These are phyloP conservation scores for Hibiscus syriacus DNA, from an alignment of 345 rosid genomes.

Conservation along the genomic window DNA sequence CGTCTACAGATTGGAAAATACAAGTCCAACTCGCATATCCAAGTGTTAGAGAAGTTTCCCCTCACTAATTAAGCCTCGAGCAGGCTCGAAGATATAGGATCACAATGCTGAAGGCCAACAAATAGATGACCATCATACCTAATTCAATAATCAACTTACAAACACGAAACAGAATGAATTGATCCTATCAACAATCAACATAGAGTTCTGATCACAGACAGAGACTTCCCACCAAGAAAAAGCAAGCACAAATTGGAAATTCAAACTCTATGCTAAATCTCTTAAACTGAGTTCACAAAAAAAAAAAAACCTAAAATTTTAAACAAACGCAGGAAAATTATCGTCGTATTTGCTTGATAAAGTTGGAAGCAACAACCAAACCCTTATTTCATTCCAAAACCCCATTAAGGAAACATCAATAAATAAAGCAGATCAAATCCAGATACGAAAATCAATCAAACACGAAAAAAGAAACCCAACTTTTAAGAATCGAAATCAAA, in stretches of 20 bases:
- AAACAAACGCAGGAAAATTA: background rate
- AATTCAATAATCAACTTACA: background rate
- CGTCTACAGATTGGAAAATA: background rate
- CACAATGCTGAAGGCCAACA: background rate
- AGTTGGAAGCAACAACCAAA: background rate
- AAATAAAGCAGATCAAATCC: background rate
- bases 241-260: background rate
- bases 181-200: background rate
- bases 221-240: background rate
- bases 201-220: background rate
- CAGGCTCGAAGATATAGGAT: background rate
- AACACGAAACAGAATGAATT: background rate
- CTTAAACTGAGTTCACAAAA: background rate
- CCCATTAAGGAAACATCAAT: constrained; percentile 5
- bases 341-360: background rate
- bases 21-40: background rate
- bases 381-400: background rate
- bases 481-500: too few relatives aligned
- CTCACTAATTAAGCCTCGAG: background rate
- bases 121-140: background rate
- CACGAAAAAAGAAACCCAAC: too few relatives aligned
- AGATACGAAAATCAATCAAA: background rate
- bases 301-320: background rate
- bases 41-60: background rate
- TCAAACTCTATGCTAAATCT: background rate